These are phyloP conservation scores for Epichloe baconii DNA, from an alignment of 2,329 filamentous ascomycete species.

Conservation along the genomic window DNA sequence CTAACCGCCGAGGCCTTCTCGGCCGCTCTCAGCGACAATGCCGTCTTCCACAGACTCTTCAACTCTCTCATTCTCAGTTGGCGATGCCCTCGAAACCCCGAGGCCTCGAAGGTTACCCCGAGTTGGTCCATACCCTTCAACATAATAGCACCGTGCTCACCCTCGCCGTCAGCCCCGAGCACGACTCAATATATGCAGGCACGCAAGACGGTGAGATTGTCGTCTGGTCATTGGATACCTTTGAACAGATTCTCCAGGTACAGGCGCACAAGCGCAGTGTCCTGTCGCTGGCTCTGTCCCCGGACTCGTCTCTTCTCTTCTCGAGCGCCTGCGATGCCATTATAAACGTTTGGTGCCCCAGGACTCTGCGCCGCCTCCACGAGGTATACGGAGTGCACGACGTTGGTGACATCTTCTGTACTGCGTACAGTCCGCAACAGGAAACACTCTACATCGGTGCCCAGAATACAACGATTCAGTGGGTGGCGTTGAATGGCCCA, in stretches of 20 bases:
- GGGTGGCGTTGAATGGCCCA: slow-evolving; percentile 63
- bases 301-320: slow-evolving; percentile 64
- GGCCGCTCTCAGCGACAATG: not conserved
- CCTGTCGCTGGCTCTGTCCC: slow-evolving; percentile 68
- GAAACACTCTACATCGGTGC: slow-evolving; percentile 83
- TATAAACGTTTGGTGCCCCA: slow-evolving; percentile 85
- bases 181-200: slow-evolving; percentile 77
- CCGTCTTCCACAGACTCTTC: not conserved
- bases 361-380: slow-evolving; percentile 62
- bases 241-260: slow-evolving; percentile 63
- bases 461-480: slow-evolving; percentile 91
- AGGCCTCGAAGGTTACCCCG: slow-evolving; percentile 23
- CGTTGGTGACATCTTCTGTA: slow-evolving; percentile 88
- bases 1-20: slow-evolving; percentile 2
- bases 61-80: slow-evolving; percentile 6
- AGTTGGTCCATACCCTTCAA: slow-evolving; percentile 59
- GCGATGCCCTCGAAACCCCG: slow-evolving; percentile 8
- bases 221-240: slow-evolving; percentile 81
- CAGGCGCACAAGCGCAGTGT: slow-evolving; percentile 89
- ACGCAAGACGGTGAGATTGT: slow-evolving; percentile 90
- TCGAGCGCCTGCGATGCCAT: slow-evolving; percentile 89
- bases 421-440: slow-evolving; percentile 70
- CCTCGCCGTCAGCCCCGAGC: slow-evolving; percentile 64
- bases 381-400: slow-evolving; percentile 91
- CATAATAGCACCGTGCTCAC: slow-evolving; percentile 72